Evolutionary conservation across 1,284 basidiomycete species (phyloP).

Genomic region (Ceratorhiza oryzae-sativae): DNA sequence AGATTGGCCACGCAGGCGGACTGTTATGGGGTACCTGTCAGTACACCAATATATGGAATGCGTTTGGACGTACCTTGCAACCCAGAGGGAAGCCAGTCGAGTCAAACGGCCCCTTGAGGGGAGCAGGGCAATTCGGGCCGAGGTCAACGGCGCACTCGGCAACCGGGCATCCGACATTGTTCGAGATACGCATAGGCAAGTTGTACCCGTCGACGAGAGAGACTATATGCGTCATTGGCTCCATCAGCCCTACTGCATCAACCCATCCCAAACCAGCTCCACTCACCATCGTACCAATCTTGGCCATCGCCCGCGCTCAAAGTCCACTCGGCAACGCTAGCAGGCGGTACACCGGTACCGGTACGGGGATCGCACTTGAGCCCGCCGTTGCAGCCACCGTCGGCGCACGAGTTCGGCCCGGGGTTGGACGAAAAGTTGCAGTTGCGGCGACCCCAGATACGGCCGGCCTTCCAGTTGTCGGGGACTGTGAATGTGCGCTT

Average conservation of each 20-base stretch:
- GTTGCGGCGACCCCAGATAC: slow-evolving; percentile 55
- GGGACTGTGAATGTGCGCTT: slow-evolving; percentile 50
- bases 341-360: slow-evolving; percentile 46
- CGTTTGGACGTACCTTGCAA: slow-evolving; percentile 38
- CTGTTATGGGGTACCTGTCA: slow-evolving; percentile 52
- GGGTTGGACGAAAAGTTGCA: slow-evolving; percentile 53
- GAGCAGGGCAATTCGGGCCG: slow-evolving; percentile 41
- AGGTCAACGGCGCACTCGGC: slow-evolving; percentile 44
- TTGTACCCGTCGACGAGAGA: slow-evolving; percentile 48
- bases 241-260: not conserved
- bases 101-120: slow-evolving; percentile 43
- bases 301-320: slow-evolving; percentile 37
- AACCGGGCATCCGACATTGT: slow-evolving; percentile 40
- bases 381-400: slow-evolving; percentile 44
- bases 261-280: not conserved
- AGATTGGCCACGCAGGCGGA: slow-evolving; percentile 42
- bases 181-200: slow-evolving; percentile 45
- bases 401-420: slow-evolving; percentile 43
- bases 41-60: slow-evolving; percentile 46
- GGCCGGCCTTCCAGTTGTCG: slow-evolving; percentile 53
- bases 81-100: slow-evolving; percentile 43
- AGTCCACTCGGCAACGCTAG: slow-evolving; percentile 46
- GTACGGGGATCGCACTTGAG: slow-evolving; percentile 41
- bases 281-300: slow-evolving; percentile 45
- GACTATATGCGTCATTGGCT: slow-evolving; percentile 34